Evolutionary conservation across 2,329 filamentous ascomycete species (phyloP), one percentile per base, ranked within the genome.

Genomic region (Amauroascus niger): DNA sequence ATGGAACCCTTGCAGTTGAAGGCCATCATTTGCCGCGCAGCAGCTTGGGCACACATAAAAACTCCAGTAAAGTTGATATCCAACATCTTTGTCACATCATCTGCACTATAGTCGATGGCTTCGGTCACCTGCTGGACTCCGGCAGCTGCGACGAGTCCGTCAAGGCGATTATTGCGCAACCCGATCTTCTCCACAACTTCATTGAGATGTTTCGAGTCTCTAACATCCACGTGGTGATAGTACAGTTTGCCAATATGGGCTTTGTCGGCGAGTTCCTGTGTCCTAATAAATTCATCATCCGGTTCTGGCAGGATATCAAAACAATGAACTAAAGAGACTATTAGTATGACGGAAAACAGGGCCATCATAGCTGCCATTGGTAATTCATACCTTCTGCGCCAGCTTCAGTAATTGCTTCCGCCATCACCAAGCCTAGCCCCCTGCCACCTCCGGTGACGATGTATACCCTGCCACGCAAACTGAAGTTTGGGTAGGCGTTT

Each of bases 41-140:
- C 73, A 2, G 72, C 71, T 20, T 73, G 72, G 3, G 76, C 74
- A 0, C 70, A 67, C 55, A 74, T 69, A 60, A 77, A 76, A 1
- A 74, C 72, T 8, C 76, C 76, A 8, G 70, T 73, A 59, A 72
- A 75, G 58, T 79, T 78, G 59, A 77, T 70, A 43, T 69, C 63
- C 67, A 76, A 69, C 54, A 76, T 71, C 46, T 73, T 65, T 16
- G 70, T 63, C 20, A 71, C 60, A 11, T 71, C 69, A 18, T 71
- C 65, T 6, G 70, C 64, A 1, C 67, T 67, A 59, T 72, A 67
- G 18, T 72, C 69, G 16, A 73, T 65, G 0, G 71, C 71, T 24
- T 66, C 63, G 30, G 66, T 65, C 13, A 74, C 62, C 51, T 74
- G 66, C 58, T 74, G 72, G 50, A 74, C 66, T 1, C 69, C 71